Base-by-base conservation (phyloP, 352 stramenopile species). In the Globisporangium paroecandrum region DNA sequence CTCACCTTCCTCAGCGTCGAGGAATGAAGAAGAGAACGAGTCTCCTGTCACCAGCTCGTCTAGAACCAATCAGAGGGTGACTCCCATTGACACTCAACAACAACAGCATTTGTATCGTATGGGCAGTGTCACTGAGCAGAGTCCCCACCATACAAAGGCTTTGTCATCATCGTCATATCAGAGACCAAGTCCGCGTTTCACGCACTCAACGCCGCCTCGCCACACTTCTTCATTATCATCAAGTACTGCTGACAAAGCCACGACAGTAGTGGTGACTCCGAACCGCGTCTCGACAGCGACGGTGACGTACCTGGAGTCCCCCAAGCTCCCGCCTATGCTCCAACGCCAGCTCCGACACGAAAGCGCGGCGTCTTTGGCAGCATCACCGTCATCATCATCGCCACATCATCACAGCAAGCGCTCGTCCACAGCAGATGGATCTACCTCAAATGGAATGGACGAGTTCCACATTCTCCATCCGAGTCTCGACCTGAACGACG, bases 401-500 rank as follows among this genome's bases (percentile, higher is more conserved):
- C 18, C 55, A 4, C 27, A 25, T 58, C 54, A n/a, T 22, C 24
- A 15, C 20, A 10, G n/a, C 10, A 58, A 41, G 18, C 58, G 65
- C 18, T 54, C 58, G 22, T 53, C 65, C n/a, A 66, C 56, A 15
- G 65, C 47, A 10, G 47, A 47, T 49, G 27, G 36, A 60, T 12
- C 15, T 20, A 64, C 49, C 51, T 41, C 67, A 7, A 66, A 47
- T n/a, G 61, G 69, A 38, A 22, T 58, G 20, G 70, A 78, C 25
- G 81, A 81, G 56, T 89, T 92, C 47, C 71, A 74, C 7, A 70
- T 89, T 13, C 58, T 93, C 25, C 84, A 90, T 27, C 82, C 84
- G 41, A 78, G 64, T 46, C 72, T 93, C 20, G 82, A 91, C 58
- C 49, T 80, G 12, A 74, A 68, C 34, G 82, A 90, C 59, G 76